Percentiles rank a stretch among this genome's conserved stretches.
phyloP scores from a whole-genome alignment of 176 grass and related monocot species.

The Oryza punctata region DNA sequence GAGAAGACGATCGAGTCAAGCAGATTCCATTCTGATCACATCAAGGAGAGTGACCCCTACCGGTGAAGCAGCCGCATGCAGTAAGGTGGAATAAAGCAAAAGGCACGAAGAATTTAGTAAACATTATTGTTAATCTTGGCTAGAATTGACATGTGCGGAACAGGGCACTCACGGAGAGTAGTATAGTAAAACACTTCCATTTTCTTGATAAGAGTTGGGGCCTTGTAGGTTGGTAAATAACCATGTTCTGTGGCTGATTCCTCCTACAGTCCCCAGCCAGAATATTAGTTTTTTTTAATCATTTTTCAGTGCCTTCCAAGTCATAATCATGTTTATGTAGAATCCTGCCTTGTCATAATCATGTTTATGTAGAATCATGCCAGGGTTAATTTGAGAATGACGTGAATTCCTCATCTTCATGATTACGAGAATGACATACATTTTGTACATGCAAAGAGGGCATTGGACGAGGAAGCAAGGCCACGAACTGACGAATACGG shows the following conservation, averaged over 20 bases:
- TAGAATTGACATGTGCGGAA: conserved; percentile 12
- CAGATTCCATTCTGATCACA: conserved; percentile 18
- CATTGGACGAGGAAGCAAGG: background rate
- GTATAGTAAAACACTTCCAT: too few relatives aligned
- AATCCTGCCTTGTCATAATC: background rate
- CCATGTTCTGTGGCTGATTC: background rate
- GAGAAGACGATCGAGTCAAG: background rate
- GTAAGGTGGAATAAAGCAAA: background rate
- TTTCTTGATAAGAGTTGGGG: background rate
- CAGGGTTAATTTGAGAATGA: background rate
- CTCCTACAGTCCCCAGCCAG: background rate
- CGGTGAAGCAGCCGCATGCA: background rate
- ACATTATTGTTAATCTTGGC: background rate
- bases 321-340: background rate
- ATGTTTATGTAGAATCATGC: background rate
- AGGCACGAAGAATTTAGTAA: conserved; percentile 2
- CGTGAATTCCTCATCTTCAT: background rate
- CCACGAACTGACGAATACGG: background rate
- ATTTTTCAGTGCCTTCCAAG: background rate
- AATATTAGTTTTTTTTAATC: background rate
- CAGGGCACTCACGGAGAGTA: too few relatives aligned
- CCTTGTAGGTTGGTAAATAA: background rate
- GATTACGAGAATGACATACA: conserved; percentile 29
- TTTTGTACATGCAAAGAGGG: background rate
- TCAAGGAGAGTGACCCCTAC: conserved; percentile 5